Evolutionary conservation across 2,329 filamentous ascomycete species (phyloP), one percentile per base, ranked within the genome.

Genomic region (Coniella lustricola): DNA sequence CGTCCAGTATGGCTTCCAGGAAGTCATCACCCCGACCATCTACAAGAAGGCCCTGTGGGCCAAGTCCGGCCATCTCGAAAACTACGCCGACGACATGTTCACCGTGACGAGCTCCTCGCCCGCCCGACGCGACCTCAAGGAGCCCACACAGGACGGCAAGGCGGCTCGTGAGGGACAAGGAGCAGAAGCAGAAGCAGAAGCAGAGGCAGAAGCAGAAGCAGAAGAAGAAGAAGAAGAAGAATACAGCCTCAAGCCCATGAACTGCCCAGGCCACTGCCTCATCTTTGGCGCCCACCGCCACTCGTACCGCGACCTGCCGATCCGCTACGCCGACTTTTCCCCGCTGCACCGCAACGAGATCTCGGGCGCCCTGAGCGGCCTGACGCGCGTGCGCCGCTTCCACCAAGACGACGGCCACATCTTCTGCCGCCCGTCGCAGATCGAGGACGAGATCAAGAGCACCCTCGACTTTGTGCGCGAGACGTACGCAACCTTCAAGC

Each of bases 61-160:
- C 59, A 84, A 82, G 56, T 93, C 87, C 0, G 89, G 89, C 2
- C 89, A 95, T 57, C 82, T 90, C 74, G 83, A 91, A 48, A 94
- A 94, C 64, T 95, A 94, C 68, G 84, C 87, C 51, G 84, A 94
- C 60, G 88, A 95, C 61, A 95, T 95, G 90, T 95, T 90, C 66
- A 83, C 85, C 47, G 89, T 95, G 22, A 81, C 72, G 10, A 78
- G 80, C 40, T 71, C 75, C 1, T 69, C 75, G 57, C 61, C 65
- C 44, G 54, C 70, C 54, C 59, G 70, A 48, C 65, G 61, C 41
- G 50, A 47, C 2, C 25, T 5, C 5, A 29, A 29, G 5, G 7
- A 13, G 2, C 37, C 37, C 8, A 4, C 36, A n/a, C n/a, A n/a
- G n/a, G n/a, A n/a, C n/a, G n/a, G n/a, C n/a, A n/a, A n/a, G n/a